Conservation (phyloP, 2,329 filamentous ascomycete genomes). For the Catunica adiposa region DNA sequence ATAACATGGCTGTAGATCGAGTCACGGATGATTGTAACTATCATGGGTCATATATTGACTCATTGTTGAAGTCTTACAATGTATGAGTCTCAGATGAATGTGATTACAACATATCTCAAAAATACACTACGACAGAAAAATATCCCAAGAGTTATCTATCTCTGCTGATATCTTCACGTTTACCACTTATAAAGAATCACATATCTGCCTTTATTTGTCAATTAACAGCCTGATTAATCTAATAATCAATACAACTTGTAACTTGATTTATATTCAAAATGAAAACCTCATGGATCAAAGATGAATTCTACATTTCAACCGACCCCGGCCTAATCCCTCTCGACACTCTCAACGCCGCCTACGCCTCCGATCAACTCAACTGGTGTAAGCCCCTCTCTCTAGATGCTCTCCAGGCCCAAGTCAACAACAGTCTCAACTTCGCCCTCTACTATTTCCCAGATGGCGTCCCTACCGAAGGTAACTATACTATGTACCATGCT, state of each 20-base stretch:
- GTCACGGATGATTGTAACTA: no score
- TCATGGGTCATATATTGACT: no score
- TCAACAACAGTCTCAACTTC: conserved; percentile 43
- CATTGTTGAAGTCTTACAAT: no score
- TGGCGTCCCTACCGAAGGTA: conserved; percentile 19
- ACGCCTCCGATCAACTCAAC: conserved; percentile 41
- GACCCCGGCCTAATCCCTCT: conserved; percentile 39
- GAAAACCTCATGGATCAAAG: conserved; percentile 28
- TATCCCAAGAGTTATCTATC: no score
- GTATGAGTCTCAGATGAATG: not conserved
- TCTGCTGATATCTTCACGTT: no score
- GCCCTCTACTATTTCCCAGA: conserved; percentile 33
- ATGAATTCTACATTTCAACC: conserved; percentile 44
- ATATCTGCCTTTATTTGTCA: no score
- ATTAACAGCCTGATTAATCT: no score
- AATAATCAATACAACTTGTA: no score
- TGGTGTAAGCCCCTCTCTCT: conserved; percentile 40
- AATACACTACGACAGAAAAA: no score
- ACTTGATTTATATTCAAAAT: not conserved
- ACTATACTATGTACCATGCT: not conserved
- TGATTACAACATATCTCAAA: not conserved
- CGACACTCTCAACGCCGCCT: conserved; percentile 36
- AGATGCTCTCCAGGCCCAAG: conserved; percentile 30
- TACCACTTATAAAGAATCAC: no score
- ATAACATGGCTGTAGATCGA: no score